Base-by-base conservation (phyloP, 768 basidiomycete species). In the Pholiota molesta region DNA sequence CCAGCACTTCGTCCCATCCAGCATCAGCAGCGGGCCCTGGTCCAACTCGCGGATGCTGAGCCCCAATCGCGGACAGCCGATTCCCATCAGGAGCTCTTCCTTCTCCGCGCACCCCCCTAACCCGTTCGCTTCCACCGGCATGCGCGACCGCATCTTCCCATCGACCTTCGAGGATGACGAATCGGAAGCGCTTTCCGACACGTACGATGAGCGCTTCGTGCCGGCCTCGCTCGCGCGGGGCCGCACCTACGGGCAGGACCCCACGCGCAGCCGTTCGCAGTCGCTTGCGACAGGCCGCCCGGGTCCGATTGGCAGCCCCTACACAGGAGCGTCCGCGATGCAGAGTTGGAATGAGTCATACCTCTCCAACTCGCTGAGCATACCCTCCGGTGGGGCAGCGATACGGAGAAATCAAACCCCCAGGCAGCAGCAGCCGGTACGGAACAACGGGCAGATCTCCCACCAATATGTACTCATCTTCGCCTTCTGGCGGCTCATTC, bases 101-200 rank as follows among this genome's bases (percentile, higher is more conserved):
- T 90, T 89, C 72, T 88, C 88, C 26, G 69, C 82, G 11, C 79
- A 83, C 59, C 75, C 80, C 39, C 85, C 85, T 65, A 70, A 77
- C 63, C 81, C 83, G 52, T 89, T 91, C 70, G 75, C 82, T 21
- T 85, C 87, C 28, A 79, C 83, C 40, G 57, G 57, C 35, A 86
- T 91, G 84, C 86, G 88, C 44, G 89, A 88, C 57, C 77, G 86
- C 33, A 71, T 78, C 10, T 92, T 93, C 73, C 83, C 88, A 5
- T 91, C 89, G 23, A 93, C 90, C 1, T 85, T 90, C 66, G 92
- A 93, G 75, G 91, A 93, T 66, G 91, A 93, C 72, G 91, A 93
- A 74, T 85, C 83, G 0, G 89, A 90, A 57, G 76, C 73, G 8
- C 74, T 86, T 23, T 84, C 83, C 53, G 88, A 90, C 69, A 82